Evolutionary conservation across 352 stramenopile species (phyloP).

Genomic region (Phytophthora hibernalis): DNA sequence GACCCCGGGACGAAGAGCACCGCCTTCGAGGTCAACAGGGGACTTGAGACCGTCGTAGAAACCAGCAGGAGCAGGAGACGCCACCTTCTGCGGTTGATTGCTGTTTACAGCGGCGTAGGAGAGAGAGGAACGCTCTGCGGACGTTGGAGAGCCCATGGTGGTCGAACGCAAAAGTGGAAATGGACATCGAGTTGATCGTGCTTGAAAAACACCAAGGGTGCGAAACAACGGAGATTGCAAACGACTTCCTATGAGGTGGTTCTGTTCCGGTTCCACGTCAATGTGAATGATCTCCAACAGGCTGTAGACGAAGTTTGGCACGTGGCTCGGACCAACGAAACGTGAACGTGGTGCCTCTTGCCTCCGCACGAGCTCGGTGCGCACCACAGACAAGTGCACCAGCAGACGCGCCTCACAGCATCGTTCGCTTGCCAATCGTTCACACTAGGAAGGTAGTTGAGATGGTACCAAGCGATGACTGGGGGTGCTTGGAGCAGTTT

Average conservation of each 20-base stretch:
- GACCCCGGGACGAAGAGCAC: conserved; percentile 43
- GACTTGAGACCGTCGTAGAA: conserved; percentile 33
- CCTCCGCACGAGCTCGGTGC: conserved; percentile 2
- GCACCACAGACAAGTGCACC: conserved; percentile 3
- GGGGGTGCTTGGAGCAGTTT: conserved; percentile 20
- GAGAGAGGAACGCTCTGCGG: conserved; percentile 12
- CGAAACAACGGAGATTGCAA: background rate
- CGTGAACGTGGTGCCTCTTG: background rate
- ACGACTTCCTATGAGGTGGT: background rate
- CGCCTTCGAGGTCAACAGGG: conserved; percentile 29
- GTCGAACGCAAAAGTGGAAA: conserved; percentile 14
- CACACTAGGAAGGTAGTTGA: background rate
- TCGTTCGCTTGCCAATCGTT: background rate
- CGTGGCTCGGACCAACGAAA: conserved; percentile 26
- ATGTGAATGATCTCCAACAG: conserved; percentile 3
- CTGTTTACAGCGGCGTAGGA: conserved; percentile 10
- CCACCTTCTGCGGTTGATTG: conserved; percentile 11
- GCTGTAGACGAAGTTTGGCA: conserved; percentile 6
- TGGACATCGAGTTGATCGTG: conserved; percentile 2
- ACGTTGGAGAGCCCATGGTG: conserved; percentile 18
- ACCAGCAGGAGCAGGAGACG: conserved; percentile 11
- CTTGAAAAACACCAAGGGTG: background rate
- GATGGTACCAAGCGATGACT: conserved; percentile 8
- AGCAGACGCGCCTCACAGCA: background rate
- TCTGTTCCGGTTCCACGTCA: conserved; percentile 2